Evolutionary conservation across 305 asterid species (phyloP).

Genomic region (Salvia sclarea): DNA sequence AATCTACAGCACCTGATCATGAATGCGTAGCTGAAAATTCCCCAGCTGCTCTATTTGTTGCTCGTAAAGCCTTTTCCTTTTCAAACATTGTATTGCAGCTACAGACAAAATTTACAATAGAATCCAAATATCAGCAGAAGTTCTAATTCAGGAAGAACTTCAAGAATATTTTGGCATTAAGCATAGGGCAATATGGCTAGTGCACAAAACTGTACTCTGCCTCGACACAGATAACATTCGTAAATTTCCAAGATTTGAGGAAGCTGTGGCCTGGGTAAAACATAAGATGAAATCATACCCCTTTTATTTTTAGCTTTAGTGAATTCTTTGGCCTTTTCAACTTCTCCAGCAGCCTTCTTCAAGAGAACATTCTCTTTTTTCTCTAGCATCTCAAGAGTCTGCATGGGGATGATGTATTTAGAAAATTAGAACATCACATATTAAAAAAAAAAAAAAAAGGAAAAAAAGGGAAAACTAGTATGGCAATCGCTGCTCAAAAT

Average conservation of each 20-base stretch:
- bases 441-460: not conserved
- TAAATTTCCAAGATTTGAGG: not conserved
- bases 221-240: not conserved
- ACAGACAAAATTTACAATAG: constrained; percentile 23
- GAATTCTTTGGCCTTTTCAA: constrained; percentile 59
- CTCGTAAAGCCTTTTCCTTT: constrained; percentile 62
- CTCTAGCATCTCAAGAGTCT: constrained; percentile 75
- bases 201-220: no score
- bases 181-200: not conserved
- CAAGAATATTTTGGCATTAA: not conserved
- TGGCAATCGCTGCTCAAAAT: constrained; percentile 11
- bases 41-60: constrained; percentile 69
- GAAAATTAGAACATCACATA: not conserved
- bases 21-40: constrained; percentile 59
- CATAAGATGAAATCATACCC: constrained; percentile 42
- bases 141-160: not conserved
- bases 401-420: constrained; percentile 30
- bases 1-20: constrained; percentile 53
- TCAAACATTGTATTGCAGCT: constrained; percentile 73
- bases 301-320: constrained; percentile 62
- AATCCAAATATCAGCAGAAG: not conserved
- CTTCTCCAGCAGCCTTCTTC: constrained; percentile 61
- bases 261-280: constrained; percentile 5
- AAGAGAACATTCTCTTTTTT: constrained; percentile 61
- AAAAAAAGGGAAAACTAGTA: not conserved